phyloP scores from a whole-genome alignment of 2,329 filamentous ascomycete species.

The Xylaria sp. region DNA sequence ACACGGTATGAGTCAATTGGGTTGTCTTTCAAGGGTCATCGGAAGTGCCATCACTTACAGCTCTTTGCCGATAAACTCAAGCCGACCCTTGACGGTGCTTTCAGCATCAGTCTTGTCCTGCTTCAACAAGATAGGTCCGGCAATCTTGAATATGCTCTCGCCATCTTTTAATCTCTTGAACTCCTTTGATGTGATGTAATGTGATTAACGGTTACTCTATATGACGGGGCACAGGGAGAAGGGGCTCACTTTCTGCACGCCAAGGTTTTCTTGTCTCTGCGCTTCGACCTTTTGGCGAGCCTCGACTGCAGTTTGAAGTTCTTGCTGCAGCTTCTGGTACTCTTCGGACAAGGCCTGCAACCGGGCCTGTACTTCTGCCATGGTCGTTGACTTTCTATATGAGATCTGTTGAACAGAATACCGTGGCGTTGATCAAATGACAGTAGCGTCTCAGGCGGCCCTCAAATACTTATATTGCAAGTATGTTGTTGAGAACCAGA shows the following conservation, averaged over 20 bases:
- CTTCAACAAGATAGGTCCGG: slow-evolving; percentile 88
- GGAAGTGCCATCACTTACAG: slow-evolving; percentile 57
- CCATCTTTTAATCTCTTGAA: slow-evolving; percentile 73
- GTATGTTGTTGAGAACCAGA: neutral
- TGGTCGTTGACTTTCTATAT: slow-evolving; percentile 31
- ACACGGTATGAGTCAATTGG: slow-evolving; percentile 1
- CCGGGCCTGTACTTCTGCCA: slow-evolving; percentile 69
- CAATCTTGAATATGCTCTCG: slow-evolving; percentile 91
- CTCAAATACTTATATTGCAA: neutral
- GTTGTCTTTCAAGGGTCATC: neutral
- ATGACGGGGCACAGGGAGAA: neutral
- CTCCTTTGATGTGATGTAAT: slow-evolving; percentile 50
- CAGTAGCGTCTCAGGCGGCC: no score
- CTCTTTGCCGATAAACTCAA: slow-evolving; percentile 91
- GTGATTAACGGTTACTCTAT: neutral
- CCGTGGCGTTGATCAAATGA: neutral
- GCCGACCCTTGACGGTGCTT: slow-evolving; percentile 79
- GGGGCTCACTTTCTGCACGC: slow-evolving; percentile 69
- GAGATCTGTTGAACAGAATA: neutral
- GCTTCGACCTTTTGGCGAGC: slow-evolving; percentile 88
- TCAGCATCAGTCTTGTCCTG: slow-evolving; percentile 89
- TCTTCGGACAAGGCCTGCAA: slow-evolving; percentile 82
- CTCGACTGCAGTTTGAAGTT: slow-evolving; percentile 69
- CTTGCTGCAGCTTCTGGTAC: slow-evolving; percentile 80
- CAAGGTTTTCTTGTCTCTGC: slow-evolving; percentile 87